Evolutionary conservation across 2,329 filamentous ascomycete genomes (phyloP), one percentile per base, ranked within the genome.

Genomic region (Aspergillus tamarii): DNA sequence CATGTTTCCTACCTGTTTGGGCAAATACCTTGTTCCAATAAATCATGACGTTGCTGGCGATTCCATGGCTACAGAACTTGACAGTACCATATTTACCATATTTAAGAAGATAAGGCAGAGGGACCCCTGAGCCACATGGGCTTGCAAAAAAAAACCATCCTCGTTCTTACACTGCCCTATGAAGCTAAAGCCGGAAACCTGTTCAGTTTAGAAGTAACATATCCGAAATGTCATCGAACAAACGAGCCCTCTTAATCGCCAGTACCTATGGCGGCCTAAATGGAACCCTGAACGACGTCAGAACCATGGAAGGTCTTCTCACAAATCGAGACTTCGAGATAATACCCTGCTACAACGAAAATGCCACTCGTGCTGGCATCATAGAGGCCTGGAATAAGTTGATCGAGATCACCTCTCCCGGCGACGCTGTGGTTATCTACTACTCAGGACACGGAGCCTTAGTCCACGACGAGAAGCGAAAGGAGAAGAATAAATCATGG

Each of bases 361-460:
- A 41, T 7, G 60, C 60, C 10, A 61, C 60, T 8, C 60, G 52
- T 30, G 28, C 41, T 4, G 60, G 43, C 0, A 57, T 61, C 32
- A 7, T 46, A n/a, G 16, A 23, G 10, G 53, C 60, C 30, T 61
- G 52, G 60, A 7, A 16, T 16, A 39, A 41, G 12, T 34, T 61
- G 11, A 61, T 61, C 30, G 53, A 57, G 4, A 16, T 5, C 16
- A 57, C 23, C 36, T 26, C 39, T 11, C 11, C 36, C n/a, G 53
- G 32, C 23, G 60, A 62, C 32, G 45, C 45, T 0, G 54, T 62
- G n/a, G 55, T 57, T 1, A 58, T 62, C 43, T 62, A 50, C 45
- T 62, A 62, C 36, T 57, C 60, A 9, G 60, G 60, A 1, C 60
- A 62, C 14, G 60, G 60, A 4, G 53, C 39, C 5, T 19, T 62